Conservation (phyloP, 2,329 filamentous ascomycete genomes). For the Calonectria leucothoes region DNA sequence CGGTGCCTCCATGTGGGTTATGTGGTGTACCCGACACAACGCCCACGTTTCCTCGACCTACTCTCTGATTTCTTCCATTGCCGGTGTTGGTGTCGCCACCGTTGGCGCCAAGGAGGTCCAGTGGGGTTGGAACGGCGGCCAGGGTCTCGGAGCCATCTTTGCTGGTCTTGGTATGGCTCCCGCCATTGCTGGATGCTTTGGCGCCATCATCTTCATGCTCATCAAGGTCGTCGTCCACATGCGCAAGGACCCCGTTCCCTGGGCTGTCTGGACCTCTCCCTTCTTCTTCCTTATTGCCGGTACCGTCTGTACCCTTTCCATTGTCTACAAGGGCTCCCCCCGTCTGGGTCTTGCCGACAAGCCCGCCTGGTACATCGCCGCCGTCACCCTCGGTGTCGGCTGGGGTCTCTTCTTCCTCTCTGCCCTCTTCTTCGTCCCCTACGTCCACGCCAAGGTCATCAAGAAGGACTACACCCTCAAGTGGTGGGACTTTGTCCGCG, state of each 20-base stretch:
- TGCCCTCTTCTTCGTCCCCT: slow-evolving; percentile 80
- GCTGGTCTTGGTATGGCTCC: slow-evolving; percentile 79
- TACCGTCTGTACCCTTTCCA: slow-evolving; percentile 79
- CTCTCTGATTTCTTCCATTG: slow-evolving; percentile 76
- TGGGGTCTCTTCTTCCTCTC: slow-evolving; percentile 69
- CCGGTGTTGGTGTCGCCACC: slow-evolving; percentile 76
- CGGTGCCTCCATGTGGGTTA: slow-evolving; percentile 78
- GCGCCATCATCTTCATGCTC: slow-evolving; percentile 74
- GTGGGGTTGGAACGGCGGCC: slow-evolving; percentile 77
- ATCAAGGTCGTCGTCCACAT: slow-evolving; percentile 75
- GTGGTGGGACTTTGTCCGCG: slow-evolving; percentile 71
- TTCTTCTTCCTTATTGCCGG: slow-evolving; percentile 83
- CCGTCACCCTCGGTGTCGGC: slow-evolving; percentile 74
- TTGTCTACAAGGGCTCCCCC: slow-evolving; percentile 85
- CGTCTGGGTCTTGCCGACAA: slow-evolving; percentile 52
- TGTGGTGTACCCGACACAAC: slow-evolving; percentile 82
- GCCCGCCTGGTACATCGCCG: slow-evolving; percentile 74
- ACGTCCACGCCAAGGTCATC: slow-evolving; percentile 73
- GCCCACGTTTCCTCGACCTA: slow-evolving; percentile 81
- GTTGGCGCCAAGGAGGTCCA: slow-evolving; percentile 71
- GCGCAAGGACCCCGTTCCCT: slow-evolving; percentile 76
- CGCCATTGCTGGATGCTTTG: slow-evolving; percentile 73
- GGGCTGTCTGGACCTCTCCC: slow-evolving; percentile 79
- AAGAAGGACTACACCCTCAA: slow-evolving; percentile 74
- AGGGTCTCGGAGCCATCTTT: slow-evolving; percentile 79